These are phyloP conservation scores for Hymenoscyphus fraxineus DNA, from an alignment of 2,329 filamentous ascomycete species.

Conservation along the genomic window DNA sequence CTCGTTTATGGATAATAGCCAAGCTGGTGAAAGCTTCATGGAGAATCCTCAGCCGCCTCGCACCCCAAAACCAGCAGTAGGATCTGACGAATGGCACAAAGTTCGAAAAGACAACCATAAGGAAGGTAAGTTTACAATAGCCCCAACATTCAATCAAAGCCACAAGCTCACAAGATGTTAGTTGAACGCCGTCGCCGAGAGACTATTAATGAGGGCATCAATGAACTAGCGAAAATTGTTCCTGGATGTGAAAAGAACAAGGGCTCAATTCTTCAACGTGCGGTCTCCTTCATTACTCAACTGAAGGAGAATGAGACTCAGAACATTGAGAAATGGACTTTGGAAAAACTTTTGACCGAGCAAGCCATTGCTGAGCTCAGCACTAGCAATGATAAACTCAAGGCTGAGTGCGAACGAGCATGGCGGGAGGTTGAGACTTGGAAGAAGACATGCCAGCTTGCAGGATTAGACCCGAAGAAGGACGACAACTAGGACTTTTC, in stretches of 20 bases:
- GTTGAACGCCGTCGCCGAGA: constrained; percentile 95
- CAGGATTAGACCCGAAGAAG: constrained; percentile 50
- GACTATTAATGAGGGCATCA: constrained; percentile 98
- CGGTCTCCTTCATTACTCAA: constrained; percentile 90
- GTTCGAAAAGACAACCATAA: constrained; percentile 97
- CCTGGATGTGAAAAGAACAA: constrained; percentile 99
- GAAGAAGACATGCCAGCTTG: constrained; percentile 65
- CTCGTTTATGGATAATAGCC: constrained; percentile 40
- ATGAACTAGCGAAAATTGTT: constrained; percentile 95
- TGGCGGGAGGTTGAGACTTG: constrained; percentile 76
- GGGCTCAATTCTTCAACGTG: constrained; percentile 88
- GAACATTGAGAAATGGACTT: constrained; percentile 90
- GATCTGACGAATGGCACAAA: constrained; percentile 97
- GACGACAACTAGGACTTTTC: constrained; percentile 33
- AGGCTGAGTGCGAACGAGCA: constrained; percentile 72
- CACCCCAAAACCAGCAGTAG: constrained; percentile 76
- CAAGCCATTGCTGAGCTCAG: constrained; percentile 87
- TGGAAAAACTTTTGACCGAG: constrained; percentile 86
- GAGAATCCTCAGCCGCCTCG: constrained; percentile 39
- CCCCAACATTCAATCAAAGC: background rate
- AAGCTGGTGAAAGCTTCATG: constrained; percentile 35
- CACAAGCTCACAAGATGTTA: constrained; percentile 41
- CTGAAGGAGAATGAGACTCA: constrained; percentile 91
- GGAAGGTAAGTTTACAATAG: constrained; percentile 63
- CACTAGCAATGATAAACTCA: constrained; percentile 81